Percentiles rank a stretch among this genome's conserved stretches.
phyloP scores from a whole-genome alignment of 768 basidiomycete species.

The Asterophora parasitica region DNA sequence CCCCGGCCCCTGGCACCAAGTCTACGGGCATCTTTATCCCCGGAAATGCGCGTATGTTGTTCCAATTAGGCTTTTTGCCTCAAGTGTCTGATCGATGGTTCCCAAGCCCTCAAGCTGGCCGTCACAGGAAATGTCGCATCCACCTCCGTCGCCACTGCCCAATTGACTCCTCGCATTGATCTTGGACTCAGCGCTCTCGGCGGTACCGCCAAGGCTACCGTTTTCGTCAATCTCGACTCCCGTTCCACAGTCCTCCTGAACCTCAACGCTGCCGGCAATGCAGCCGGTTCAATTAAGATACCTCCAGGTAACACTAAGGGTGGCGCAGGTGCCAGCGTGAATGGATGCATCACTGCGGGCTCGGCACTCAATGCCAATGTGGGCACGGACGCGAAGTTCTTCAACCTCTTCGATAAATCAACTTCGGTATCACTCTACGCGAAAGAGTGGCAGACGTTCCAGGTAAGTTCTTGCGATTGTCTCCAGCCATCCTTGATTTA shows the following conservation, averaged over 20 bases:
- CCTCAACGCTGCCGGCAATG: background rate
- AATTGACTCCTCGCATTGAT: conserved; percentile 33
- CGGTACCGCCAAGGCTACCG: conserved; percentile 22
- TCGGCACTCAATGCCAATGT: no score
- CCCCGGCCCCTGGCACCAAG: background rate
- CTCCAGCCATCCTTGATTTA: no score
- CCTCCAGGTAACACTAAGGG: background rate
- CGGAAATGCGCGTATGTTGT: background rate
- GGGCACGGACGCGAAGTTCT: no score
- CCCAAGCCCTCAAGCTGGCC: conserved; percentile 29
- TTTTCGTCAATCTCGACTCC: conserved; percentile 26
- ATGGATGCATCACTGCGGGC: background rate
- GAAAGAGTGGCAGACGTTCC: no score
- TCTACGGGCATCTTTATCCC: background rate
- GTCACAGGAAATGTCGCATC: conserved; percentile 25
- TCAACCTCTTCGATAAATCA: conserved; percentile 5
- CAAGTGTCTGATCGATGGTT: background rate
- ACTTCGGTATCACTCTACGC: conserved; percentile 8
- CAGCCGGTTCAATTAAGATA: background rate
- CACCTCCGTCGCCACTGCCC: conserved; percentile 26
- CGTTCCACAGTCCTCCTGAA: conserved; percentile 1
- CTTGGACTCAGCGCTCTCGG: conserved; percentile 29
- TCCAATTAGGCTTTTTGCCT: background rate
- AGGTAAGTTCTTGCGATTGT: background rate
- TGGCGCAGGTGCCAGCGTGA: background rate